Base-by-base conservation (phyloP, 257 asterid genomes). In the Nemophila menziesii region DNA sequence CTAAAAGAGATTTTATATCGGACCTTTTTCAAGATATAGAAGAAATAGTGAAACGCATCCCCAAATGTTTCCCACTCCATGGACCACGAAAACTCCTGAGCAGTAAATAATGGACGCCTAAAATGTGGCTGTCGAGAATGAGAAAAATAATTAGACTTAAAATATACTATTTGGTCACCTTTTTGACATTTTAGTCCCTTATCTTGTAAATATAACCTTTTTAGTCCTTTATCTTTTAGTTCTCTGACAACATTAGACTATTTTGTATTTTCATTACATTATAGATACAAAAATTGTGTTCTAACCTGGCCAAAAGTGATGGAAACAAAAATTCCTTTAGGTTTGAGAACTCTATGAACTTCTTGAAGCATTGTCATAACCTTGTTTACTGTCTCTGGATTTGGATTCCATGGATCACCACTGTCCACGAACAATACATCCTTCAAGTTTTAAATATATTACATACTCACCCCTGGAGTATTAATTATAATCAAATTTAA, bases 401-500 rank as follows among this genome's bases (percentile, higher is more conserved):
- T 79, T 13, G 98, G 98, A 57, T 76, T 80, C 98, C 96, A 89
- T 12, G 98, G 98, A 52, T 89, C 96, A 22, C 98, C 96, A 50
- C 96, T 70, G 72, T 89, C 93, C 57, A 89, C 98, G 57, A 89
- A 81, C 59, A 89, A 65, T 43, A 89, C 98, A 58, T 89, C 98
- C 98, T 89, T 70, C 71, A 62, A 14, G 52, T 52, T 47, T 54
- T 62, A 57, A 56, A 40, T 20, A 11, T n/a, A 23, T 13, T 11
- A 60, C 40, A 47, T 16, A 36, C 22, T 23, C 45, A 39, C 39
- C 33, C 49, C 37, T 41, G 27, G 20, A 39, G 9, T 3, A 12
- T 12, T 51, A 37, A 37, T 42, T 42, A 54, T 11, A 11, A 26
- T 40, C 24, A 7, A 22, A 34, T 44, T 9, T n/a, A 42, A 13